Percentiles rank a stretch among this genome's conserved stretches.
Conservation (phyloP, 2,329 filamentous ascomycete genomes). For the Amylocarpus encephaloides region DNA sequence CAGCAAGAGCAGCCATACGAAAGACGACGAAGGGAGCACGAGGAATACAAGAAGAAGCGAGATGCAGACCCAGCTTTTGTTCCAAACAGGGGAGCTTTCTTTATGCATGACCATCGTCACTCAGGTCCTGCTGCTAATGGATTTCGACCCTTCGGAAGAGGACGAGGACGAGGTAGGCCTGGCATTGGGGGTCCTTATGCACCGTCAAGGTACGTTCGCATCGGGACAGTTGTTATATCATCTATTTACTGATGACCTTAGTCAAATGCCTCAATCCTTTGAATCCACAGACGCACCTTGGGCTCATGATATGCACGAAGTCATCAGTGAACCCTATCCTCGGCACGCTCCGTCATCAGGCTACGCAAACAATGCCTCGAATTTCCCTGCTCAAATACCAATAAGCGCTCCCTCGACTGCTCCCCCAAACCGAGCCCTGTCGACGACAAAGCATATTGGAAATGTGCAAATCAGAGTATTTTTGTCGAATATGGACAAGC, state of each 20-base stretch:
- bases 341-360: slow-evolving; percentile 18
- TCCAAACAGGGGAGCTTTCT: slow-evolving; percentile 89
- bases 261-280: slow-evolving; percentile 41
- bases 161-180: slow-evolving; percentile 52
- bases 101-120: slow-evolving; percentile 90
- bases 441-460: slow-evolving; percentile 75
- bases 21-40: slow-evolving; percentile 74
- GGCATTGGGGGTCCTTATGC: slow-evolving; percentile 51
- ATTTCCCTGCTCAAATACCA: slow-evolving; percentile 23
- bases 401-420: slow-evolving; percentile 45
- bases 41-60: slow-evolving; percentile 81
- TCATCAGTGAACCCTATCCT: slow-evolving; percentile 41
- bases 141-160: slow-evolving; percentile 65
- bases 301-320: slow-evolving; percentile 93
- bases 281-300: slow-evolving; percentile 69
- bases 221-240: neutral
- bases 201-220: slow-evolving; percentile 56
- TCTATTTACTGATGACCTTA: slow-evolving; percentile 16
- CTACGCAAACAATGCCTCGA: slow-evolving; percentile 36
- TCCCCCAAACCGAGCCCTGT: slow-evolving; percentile 71
- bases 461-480: slow-evolving; percentile 80
- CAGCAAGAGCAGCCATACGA: slow-evolving; percentile 57
- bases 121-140: slow-evolving; percentile 71
- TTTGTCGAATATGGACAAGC: slow-evolving; percentile 66
- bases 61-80: slow-evolving; percentile 91